phyloP scores from a whole-genome alignment of 192 early-diverging fungal species.

The Coemansia sp. region DNA sequence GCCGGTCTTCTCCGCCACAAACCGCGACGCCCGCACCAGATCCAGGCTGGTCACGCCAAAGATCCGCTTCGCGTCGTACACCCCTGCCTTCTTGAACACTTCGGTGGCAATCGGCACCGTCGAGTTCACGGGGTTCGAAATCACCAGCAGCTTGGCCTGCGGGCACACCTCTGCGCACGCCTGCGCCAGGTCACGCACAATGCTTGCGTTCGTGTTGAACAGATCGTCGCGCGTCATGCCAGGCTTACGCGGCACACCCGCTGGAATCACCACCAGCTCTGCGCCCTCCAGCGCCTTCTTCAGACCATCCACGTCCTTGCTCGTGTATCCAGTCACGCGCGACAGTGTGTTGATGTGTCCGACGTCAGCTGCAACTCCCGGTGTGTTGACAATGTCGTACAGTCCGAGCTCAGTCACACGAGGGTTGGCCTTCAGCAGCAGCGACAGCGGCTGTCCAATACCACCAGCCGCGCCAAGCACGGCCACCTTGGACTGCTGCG shows the following conservation, averaged over 20 bases:
- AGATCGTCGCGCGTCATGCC: constrained; percentile 99
- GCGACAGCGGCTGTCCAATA: constrained; percentile 96
- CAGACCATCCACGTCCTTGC: constrained; percentile 70
- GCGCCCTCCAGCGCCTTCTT: constrained; percentile 70
- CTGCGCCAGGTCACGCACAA: constrained; percentile 78
- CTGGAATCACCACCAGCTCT: constrained; percentile 92
- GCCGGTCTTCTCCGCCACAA: constrained; percentile 81
- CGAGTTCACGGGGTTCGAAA: constrained; percentile 96
- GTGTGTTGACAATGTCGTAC: constrained; percentile 95
- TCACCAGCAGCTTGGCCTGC: constrained; percentile 82
- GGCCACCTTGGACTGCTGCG: constrained; percentile 60
- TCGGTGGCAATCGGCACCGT: constrained; percentile 94
- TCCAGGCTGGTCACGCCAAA: constrained; percentile 98
- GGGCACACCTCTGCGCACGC: constrained; percentile 79
- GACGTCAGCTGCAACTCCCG: constrained; percentile 95
- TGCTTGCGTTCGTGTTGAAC: constrained; percentile 96
- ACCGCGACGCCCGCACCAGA: constrained; percentile 94
- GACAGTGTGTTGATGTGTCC: constrained; percentile 88
- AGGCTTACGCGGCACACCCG: constrained; percentile 97
- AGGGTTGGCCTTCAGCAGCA: constrained; percentile 90
- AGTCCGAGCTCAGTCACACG: constrained; percentile 82
- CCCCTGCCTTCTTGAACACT: constrained; percentile 81
- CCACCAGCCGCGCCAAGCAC: constrained; percentile 86
- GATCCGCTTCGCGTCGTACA: constrained; percentile 81
- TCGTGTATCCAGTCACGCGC: constrained; percentile 73